Evolutionary conservation across 768 basidiomycete species (phyloP).

Genomic region (Lactifluus volemus): DNA sequence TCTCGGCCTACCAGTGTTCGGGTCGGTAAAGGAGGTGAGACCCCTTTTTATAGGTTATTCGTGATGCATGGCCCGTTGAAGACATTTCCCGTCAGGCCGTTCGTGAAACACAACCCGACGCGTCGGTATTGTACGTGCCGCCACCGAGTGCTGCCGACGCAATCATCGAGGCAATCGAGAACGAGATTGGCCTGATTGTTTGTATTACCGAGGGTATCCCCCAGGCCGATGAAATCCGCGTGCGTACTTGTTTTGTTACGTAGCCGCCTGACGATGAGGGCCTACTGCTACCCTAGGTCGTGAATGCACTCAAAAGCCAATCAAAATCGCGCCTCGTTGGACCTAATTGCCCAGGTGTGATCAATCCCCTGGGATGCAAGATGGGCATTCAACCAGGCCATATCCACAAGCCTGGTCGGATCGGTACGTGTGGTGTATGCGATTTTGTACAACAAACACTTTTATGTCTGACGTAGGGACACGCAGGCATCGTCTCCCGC

Average conservation of each 20-base stretch:
- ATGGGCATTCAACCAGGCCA: constrained; percentile 99
- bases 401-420: constrained; percentile 93
- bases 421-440: constrained; percentile 46
- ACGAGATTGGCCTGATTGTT: constrained; percentile 95
- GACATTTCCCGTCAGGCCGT: constrained; percentile 55
- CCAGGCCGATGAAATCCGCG: constrained; percentile 91
- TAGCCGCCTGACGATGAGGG: background rate
- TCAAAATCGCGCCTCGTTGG: constrained; percentile 93
- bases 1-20: constrained; percentile 92
- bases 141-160: constrained; percentile 95
- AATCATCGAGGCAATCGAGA: constrained; percentile 97
- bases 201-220: constrained; percentile 99
- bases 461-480: background rate
- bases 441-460: background rate
- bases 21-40: constrained; percentile 78
- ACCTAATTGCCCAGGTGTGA: constrained; percentile 98
- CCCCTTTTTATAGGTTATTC: constrained; percentile 3
- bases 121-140: constrained; percentile 94
- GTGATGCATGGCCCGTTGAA: background rate
- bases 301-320: constrained; percentile 90
- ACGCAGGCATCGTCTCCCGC: constrained; percentile 81
- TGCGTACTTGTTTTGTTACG: constrained; percentile 26
- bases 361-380: constrained; percentile 96
- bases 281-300: constrained; percentile 44
- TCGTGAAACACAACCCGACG: constrained; percentile 77